Base-by-base conservation (phyloP, 1,139 yeast species). In the Saccharomyces hybrid region DNA sequence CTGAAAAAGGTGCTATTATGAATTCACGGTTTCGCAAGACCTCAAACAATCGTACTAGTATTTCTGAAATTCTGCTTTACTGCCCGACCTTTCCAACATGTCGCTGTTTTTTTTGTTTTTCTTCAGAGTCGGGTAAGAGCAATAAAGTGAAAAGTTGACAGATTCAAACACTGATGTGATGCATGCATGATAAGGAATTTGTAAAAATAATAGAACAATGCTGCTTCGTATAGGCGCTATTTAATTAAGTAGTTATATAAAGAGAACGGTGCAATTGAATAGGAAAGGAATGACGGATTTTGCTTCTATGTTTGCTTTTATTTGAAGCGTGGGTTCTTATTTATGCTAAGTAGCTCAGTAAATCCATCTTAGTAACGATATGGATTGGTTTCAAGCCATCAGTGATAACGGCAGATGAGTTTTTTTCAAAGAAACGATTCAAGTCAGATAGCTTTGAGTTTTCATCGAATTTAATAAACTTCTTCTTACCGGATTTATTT, bases 281-380 rank as follows among this genome's bases (percentile, higher is more conserved):
- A 29, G 32, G 13, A 29, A 29, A 29, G 32, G 32, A 29, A 29
- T 29, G 32, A 29, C 32, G 32, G 32, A 13, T n/a, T 13, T 29
- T 29, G 32, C 32, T 29, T 29, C n/a, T 13, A 13, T 29, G 32
- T 29, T 29, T 11, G n/a, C n/a, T 29, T 29, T 29, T 29, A 4
- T 29, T 29, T 29, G 19, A 32, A 29, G 32, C 13, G 32, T 5
- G 32, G 32, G n/a, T 29, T 29, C 32, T 11, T 29, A 11, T 29
- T 29, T 29, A 65, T 51, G 70, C 65, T 55, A 73, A 78, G 72
- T 79, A 88, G 48, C 88, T 81, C 65, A 88, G 77, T 70, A 88
- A 78, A 71, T 88, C 96, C 65, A 88, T 95, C 77, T 88, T 88
- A 60, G 96, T 88, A 57, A 88, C 96, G 57, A 88, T 85, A 70